Evolutionary conservation across 371 early-diverging fungal genomes (phyloP), one percentile per base, ranked within the genome.

Genomic region (Actinomucor elegans): DNA sequence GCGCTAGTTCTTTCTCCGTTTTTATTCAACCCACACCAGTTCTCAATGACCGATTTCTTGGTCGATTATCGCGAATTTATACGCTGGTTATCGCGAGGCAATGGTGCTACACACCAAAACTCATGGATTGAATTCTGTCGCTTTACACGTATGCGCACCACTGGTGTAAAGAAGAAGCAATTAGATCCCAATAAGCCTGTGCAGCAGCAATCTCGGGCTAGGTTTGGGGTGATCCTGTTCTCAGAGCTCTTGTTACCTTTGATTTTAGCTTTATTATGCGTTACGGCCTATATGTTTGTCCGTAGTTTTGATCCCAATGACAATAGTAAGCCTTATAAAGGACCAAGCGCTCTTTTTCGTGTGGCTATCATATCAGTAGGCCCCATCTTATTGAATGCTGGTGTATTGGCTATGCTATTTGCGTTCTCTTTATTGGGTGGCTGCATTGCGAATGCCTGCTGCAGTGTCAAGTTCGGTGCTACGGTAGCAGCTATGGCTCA

Each of bases 1-100:
- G 87, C 91, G 3, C 60, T 92, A 20, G 56, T 83, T 27, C 59
- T 92, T 5, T 84, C 91, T 10, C 93, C 93, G 0, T 92, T 89
- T 60, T 20, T 92, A 36, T 92, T 90, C 69, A 92, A 92, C 55
- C 92, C 92, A 6, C 90, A 90, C 55, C 90, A 90, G 62, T 92
- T 92, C 46, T 72, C 84, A 11, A 59, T 84, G 53, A 69, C 69
- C 0, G 90, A 90, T 52, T 89, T 91, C 53, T 69, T 92, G 52
- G 56, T 88, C n/a, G 93, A 92, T 58, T 92, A 91, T 63, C 82
- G 84, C 23, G 87, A 84, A 45, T 88, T 83, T 60, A 53, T 92
- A 49, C 81, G 85, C 26, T 92, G 92, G 91, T 70, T 92, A 26
- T 91, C 88, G 4, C 77, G 84, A 3, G 89, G 92, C 36, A 91